These are phyloP conservation scores for Eucalyptus curtisii DNA, from an alignment of 345 rosid genomes.

Conservation along the genomic window DNA sequence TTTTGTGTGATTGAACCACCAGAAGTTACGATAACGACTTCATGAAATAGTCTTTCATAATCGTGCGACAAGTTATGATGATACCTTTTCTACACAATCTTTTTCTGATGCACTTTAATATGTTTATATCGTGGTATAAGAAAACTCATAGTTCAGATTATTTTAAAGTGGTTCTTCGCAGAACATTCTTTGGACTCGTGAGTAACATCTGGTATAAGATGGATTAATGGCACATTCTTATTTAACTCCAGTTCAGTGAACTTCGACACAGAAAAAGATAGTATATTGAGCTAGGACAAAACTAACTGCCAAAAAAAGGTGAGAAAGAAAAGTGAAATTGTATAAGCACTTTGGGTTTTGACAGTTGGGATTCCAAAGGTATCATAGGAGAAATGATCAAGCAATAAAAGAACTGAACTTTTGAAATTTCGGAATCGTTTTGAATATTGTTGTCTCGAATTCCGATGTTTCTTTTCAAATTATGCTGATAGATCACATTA, in stretches of 20 bases:
- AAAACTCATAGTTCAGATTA: too few relatives aligned
- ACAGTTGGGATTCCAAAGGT: background rate
- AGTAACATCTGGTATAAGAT: background rate
- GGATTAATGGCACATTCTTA: background rate
- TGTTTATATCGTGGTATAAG: background rate
- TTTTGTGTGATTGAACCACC: background rate
- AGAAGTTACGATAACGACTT: background rate
- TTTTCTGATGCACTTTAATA: background rate
- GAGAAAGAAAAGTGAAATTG: background rate
- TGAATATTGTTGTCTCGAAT: background rate
- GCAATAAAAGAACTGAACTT: background rate
- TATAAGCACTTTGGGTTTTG: background rate
- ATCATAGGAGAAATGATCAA: background rate
- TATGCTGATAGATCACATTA: background rate
- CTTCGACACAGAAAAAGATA: background rate
- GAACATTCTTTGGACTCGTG: background rate
- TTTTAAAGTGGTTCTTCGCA: background rate
- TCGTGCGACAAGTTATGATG: background rate
- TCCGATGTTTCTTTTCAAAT: background rate
- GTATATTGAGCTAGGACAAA: background rate
- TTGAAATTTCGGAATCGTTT: background rate
- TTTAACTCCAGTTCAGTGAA: background rate
- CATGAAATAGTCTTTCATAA: background rate
- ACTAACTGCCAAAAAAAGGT: background rate
- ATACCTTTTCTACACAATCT: too few relatives aligned